Conservation (phyloP, 768 basidiomycete genomes). For the Xerocomellus intermedius region DNA sequence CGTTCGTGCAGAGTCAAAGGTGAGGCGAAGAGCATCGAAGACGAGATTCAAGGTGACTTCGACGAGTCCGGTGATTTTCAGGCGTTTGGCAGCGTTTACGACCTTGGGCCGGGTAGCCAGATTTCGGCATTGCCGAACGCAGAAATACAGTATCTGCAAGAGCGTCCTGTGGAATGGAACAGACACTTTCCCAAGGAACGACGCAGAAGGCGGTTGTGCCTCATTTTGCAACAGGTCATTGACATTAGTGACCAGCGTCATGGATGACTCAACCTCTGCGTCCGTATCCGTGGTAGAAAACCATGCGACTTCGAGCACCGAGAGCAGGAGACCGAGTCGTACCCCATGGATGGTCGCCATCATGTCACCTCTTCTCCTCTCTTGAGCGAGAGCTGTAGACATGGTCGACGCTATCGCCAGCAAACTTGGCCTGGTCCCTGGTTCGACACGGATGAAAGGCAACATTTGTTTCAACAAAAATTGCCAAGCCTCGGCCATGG, state of each 20-base stretch:
- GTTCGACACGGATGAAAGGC: constrained; percentile 63
- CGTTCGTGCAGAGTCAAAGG: constrained; percentile 62
- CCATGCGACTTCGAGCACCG: constrained; percentile 79
- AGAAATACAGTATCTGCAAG: constrained; percentile 80
- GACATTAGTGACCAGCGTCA: constrained; percentile 58
- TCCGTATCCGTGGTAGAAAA: constrained; percentile 59
- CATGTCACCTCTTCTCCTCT: constrained; percentile 77
- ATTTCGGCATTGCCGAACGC: constrained; percentile 58
- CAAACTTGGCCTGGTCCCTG: constrained; percentile 52
- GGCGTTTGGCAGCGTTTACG: constrained; percentile 58
- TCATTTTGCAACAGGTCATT: constrained; percentile 69
- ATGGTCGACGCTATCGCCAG: constrained; percentile 60
- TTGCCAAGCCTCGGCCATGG: constrained; percentile 78
- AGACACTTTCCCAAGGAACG: constrained; percentile 63
- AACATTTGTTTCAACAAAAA: constrained; percentile 61
- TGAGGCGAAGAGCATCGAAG: constrained; percentile 62
- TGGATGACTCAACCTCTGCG: constrained; percentile 56
- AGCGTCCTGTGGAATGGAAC: constrained; percentile 77
- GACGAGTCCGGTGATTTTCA: constrained; percentile 57
- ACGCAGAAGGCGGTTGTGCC: constrained; percentile 68
- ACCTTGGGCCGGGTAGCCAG: constrained; percentile 48
- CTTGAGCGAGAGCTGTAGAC: constrained; percentile 63
- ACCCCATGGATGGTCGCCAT: constrained; percentile 79
- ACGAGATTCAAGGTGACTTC: constrained; percentile 63
- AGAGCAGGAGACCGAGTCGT: constrained; percentile 69